These are phyloP conservation scores for Didymella pinodella DNA, from an alignment of 2,329 filamentous ascomycete genomes.

Conservation along the genomic window DNA sequence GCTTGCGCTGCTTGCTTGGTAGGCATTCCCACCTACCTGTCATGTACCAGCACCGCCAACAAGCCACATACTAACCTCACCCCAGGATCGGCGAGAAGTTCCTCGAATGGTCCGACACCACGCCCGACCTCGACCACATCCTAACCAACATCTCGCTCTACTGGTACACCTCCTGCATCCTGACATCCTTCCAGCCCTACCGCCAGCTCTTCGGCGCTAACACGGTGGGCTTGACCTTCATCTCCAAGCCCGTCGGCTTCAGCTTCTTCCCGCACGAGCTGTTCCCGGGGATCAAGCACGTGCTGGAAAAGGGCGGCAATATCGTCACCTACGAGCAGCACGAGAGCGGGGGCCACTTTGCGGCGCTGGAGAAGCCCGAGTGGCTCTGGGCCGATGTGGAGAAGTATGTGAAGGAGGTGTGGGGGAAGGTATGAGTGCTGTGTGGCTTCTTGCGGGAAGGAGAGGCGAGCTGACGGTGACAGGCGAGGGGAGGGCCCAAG, in stretches of 20 bases:
- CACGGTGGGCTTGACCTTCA: not conserved
- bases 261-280: slow-evolving; percentile 57
- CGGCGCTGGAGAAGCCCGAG: slow-evolving; percentile 57
- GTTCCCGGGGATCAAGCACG: slow-evolving; percentile 48
- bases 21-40: not conserved
- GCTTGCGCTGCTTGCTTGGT: slow-evolving; percentile 65
- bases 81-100: slow-evolving; percentile 64
- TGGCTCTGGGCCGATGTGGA: slow-evolving; percentile 56
- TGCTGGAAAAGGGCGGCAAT: slow-evolving; percentile 49
- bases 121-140: slow-evolving; percentile 54
- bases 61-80: slow-evolving; percentile 4
- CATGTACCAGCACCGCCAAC: too few species aligned
- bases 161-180: slow-evolving; percentile 61
- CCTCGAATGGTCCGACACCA: slow-evolving; percentile 61
- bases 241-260: slow-evolving; percentile 54
- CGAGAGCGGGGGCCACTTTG: slow-evolving; percentile 63
- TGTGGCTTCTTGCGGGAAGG: not conserved
- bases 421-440: slow-evolving; percentile 40
- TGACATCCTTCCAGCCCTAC: slow-evolving; percentile 61
- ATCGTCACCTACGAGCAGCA: slow-evolving; percentile 52
- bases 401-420: slow-evolving; percentile 52
- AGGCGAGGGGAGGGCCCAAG: slow-evolving; percentile 6
- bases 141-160: slow-evolving; percentile 63
- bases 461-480: not conserved
- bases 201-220: slow-evolving; percentile 30